phyloP scores from a whole-genome alignment of 2,329 filamentous ascomycete genomes.

The Scolecobasidium constrictum region DNA sequence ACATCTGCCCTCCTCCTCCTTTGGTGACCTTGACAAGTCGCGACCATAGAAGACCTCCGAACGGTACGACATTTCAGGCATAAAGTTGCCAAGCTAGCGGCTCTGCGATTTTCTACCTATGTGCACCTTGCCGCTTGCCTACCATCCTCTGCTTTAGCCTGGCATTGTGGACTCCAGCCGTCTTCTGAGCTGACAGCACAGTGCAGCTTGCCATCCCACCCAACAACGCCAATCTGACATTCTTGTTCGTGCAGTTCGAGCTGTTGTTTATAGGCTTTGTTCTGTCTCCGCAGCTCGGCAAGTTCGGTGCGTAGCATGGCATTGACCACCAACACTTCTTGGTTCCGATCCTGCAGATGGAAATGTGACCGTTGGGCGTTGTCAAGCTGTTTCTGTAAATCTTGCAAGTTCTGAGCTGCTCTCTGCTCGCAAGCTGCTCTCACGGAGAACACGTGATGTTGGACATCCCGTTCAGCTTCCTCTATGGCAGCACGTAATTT shows the following conservation, averaged over 20 bases:
- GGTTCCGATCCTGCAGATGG: slow-evolving; percentile 3
- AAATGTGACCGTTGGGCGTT: slow-evolving; percentile 5
- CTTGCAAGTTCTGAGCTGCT: slow-evolving; percentile 6
- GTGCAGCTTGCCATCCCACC: slow-evolving; percentile 4
- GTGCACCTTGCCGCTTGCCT: slow-evolving; percentile 2
- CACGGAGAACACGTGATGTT: slow-evolving; percentile 4
- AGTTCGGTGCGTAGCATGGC: slow-evolving; percentile 5
- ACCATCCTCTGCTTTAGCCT: slow-evolving; percentile 5
- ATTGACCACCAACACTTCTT: slow-evolving; percentile 7
- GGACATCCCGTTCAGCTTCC: slow-evolving; percentile 3
- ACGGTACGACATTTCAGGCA: background rate
- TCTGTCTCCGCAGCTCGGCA: slow-evolving; percentile 5
- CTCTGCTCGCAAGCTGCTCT: slow-evolving; percentile 4
- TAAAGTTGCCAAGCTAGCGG: background rate
- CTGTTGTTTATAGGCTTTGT: slow-evolving; percentile 8
- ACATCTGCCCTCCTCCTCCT: slow-evolving; percentile 2
- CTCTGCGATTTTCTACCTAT: slow-evolving; percentile 6
- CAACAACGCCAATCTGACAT: slow-evolving; percentile 2
- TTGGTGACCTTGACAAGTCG: background rate
- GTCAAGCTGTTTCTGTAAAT: slow-evolving; percentile 5
- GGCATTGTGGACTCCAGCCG: slow-evolving; percentile 2
- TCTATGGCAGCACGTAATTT: slow-evolving; percentile 3
- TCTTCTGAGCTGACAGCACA: slow-evolving; percentile 6
- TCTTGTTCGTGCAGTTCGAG: slow-evolving; percentile 4
- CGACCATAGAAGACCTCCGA: background rate